phyloP scores from a whole-genome alignment of 495 filamentous ascomycete genomes.

The Recurvomyces mirabilis region DNA sequence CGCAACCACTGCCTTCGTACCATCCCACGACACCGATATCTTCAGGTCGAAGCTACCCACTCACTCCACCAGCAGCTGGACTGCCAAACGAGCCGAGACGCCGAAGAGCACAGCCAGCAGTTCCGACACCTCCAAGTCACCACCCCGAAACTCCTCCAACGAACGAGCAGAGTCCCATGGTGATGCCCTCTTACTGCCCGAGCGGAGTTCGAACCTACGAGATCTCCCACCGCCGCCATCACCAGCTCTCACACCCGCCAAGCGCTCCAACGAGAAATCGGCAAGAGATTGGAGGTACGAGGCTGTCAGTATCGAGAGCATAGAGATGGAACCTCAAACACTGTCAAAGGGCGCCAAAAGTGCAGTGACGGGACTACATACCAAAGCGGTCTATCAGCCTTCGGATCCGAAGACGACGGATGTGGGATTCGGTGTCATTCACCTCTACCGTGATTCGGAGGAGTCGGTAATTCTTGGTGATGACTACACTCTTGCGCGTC shows the following conservation, averaged over 20 bases:
- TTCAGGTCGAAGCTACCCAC: slow-evolving; percentile 35
- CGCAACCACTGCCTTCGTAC: slow-evolving; percentile 27
- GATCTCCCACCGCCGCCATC: slow-evolving; percentile 5
- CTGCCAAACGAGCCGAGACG: slow-evolving; percentile 6
- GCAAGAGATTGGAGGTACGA: slow-evolving; percentile 53
- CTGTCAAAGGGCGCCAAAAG: slow-evolving; percentile 9
- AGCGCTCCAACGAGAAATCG: slow-evolving; percentile 16
- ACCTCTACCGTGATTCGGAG: slow-evolving; percentile 77
- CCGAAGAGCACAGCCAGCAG: slow-evolving; percentile 5
- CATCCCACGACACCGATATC: slow-evolving; percentile 37
- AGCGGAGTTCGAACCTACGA: slow-evolving; percentile 10
- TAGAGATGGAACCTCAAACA: slow-evolving; percentile 49
- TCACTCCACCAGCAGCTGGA: slow-evolving; percentile 29
- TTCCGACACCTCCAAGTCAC: slow-evolving; percentile 10
- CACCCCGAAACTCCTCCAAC: neutral
- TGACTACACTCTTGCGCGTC: slow-evolving; percentile 20
- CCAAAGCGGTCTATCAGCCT: slow-evolving; percentile 70
- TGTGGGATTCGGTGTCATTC: slow-evolving; percentile 84
- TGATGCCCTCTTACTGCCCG: slow-evolving; percentile 17
- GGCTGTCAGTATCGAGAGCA: slow-evolving; percentile 50
- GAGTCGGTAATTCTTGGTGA: slow-evolving; percentile 51
- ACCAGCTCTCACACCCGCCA: slow-evolving; percentile 5
- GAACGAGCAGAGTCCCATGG: slow-evolving; percentile 8
- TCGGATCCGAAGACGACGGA: slow-evolving; percentile 66
- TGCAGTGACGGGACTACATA: slow-evolving; percentile 44